These are phyloP conservation scores for Jaapia argillacea DNA, from an alignment of 768 basidiomycete species.

Conservation along the genomic window DNA sequence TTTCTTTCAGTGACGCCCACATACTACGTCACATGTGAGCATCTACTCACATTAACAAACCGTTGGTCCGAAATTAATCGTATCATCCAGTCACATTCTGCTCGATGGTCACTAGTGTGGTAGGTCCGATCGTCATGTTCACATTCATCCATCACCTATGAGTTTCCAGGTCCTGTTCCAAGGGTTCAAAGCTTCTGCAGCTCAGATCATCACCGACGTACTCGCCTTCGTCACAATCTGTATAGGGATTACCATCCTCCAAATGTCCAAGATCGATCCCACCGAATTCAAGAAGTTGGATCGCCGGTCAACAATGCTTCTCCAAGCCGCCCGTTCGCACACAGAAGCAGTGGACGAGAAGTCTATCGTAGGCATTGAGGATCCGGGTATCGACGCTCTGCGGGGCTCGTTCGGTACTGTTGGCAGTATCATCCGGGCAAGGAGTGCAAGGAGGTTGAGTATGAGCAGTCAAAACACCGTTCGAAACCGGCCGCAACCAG, in stretches of 20 bases:
- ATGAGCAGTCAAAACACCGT: slow-evolving; percentile 30
- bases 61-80: neutral
- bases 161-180: slow-evolving; percentile 66
- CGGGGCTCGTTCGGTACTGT: slow-evolving; percentile 87
- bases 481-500: slow-evolving; percentile 12
- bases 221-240: slow-evolving; percentile 90
- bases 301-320: slow-evolving; percentile 79
- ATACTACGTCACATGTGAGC: slow-evolving; percentile 72
- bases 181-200: slow-evolving; percentile 69
- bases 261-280: slow-evolving; percentile 94
- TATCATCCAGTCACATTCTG: slow-evolving; percentile 64
- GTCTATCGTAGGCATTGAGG: slow-evolving; percentile 50
- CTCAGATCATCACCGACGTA: slow-evolving; percentile 82
- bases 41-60: slow-evolving; percentile 17
- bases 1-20: slow-evolving; percentile 64
- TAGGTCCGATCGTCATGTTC: slow-evolving; percentile 25
- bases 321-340: slow-evolving; percentile 71
- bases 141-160: neutral
- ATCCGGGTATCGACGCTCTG: slow-evolving; percentile 88
- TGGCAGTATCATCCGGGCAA: slow-evolving; percentile 80
- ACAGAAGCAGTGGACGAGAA: slow-evolving; percentile 69
- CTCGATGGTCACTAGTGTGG: slow-evolving; percentile 76
- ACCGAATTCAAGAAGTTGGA: slow-evolving; percentile 70
- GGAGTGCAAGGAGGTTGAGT: slow-evolving; percentile 41
- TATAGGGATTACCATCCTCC: slow-evolving; percentile 88